A percentile compares a stretch with the other conserved stretches of the same genome.
These are phyloP conservation scores for Cladosporium halotolerans DNA, from an alignment of 2,329 filamentous ascomycete genomes.

Conservation along the genomic window DNA sequence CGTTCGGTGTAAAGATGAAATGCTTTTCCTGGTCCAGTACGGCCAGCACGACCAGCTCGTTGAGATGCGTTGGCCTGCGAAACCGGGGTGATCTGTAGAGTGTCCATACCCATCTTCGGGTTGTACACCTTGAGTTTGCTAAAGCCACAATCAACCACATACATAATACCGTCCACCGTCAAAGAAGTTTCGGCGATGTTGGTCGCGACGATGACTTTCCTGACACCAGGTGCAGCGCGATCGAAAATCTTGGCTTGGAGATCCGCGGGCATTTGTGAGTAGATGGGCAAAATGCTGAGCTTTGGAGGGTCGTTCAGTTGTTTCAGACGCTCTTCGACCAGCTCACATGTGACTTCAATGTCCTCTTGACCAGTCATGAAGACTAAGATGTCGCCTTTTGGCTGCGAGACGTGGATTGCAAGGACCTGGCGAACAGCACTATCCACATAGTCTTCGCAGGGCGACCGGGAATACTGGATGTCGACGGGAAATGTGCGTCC, in stretches of 20 bases:
- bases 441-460: conserved; percentile 96
- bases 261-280: conserved; percentile 99
- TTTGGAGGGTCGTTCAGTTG: conserved; percentile 91
- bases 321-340: conserved; percentile 79
- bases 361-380: conserved; percentile 99
- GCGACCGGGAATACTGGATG: conserved; percentile 88
- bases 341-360: conserved; percentile 92
- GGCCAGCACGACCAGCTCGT: conserved; percentile 83
- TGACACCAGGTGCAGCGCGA: conserved; percentile 76
- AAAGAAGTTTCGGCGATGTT: conserved; percentile 98
- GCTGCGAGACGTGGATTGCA: conserved; percentile 93
- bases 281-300: conserved; percentile 90
- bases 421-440: conserved; percentile 93
- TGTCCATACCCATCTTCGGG: conserved; percentile 98
- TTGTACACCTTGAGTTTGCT: conserved; percentile 99
- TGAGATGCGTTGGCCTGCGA: conserved; percentile 95
- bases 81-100: conserved; percentile 92
- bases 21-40: conserved; percentile 91
- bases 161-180: conserved; percentile 98
- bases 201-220: conserved; percentile 96
- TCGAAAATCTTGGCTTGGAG: conserved; percentile 98
- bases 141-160: conserved; percentile 92
- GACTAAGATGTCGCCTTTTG: conserved; percentile 85
- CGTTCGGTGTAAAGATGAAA: conserved; percentile 92
- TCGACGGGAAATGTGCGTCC: conserved; percentile 96